Evolutionary conservation across 306 rosid genomes (phyloP), one percentile per base, ranked within the genome.

Genomic region (Inga leiocalycina): DNA sequence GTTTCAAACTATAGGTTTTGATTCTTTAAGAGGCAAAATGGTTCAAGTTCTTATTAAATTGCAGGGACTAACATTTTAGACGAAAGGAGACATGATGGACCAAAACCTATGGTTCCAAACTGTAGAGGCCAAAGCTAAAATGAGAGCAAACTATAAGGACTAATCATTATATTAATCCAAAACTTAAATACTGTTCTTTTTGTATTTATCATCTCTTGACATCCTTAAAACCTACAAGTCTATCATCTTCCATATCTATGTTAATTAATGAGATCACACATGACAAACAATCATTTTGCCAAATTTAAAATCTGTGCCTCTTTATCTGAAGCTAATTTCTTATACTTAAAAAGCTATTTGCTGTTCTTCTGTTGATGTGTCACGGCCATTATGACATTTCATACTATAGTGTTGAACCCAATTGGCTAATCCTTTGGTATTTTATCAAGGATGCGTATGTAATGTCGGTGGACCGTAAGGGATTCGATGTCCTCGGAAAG

Each of bases 401-500:
- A 32, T 17, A 2, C 67, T 17, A 30, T 37, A 46, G 59, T 86
- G 17, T 37, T 74, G 30, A 67, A 39, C 46, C n/a, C 67, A 44
- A 70, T 78, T 84, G 76, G 84, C 79, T 17, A 79, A 30, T 79
- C 66, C 71, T 7, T 45, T 34, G 65, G 44, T 69, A 56, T 83
- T 80, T 79, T 78, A 48, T 83, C 22, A 79, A 96, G 98, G 99
- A 96, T 81, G 97, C 97, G 41, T 91, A 79, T 57, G 62, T 93
- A 70, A 32, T 89, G 48, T 91, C 97, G 0, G 65, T 93, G 24
- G 99, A 96, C 82, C 88, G 88, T 64, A 93, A 89, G 91, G 98
- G 98, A n/a, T 93, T 96, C 8, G 86, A 89, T 37, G 90, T 93
- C 62, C 80, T 93, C 75, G 95, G 92, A 75, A 96, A 87, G 85